Evolutionary conservation across 305 asterid genomes (phyloP), one percentile per base, ranked within the genome.

Genomic region (Fraxinus sp.): DNA sequence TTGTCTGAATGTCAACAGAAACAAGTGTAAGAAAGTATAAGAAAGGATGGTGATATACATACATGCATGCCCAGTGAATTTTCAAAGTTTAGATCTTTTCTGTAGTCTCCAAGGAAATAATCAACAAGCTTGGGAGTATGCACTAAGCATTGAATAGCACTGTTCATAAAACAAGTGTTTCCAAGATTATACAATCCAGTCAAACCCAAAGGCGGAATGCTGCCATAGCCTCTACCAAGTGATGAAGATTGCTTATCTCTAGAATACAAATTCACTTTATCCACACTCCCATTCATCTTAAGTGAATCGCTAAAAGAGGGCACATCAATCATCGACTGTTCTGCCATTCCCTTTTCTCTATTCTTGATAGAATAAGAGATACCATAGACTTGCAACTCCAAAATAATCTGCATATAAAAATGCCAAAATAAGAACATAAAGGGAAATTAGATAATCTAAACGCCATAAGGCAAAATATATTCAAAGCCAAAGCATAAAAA

Each of bases 101-200:
- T 89, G 89, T 89, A 93, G 87, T 93, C 89, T 55, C 92, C 91
- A 59, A 94, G 93, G 89, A 94, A 94, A 88, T 91, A 94, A 84
- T 93, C 93, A 46, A 90, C 95, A 70, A 94, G 90, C 89, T 91
- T 88, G 0, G 91, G 90, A 1, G 97, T 90, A 85, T 94, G 97
- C 74, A 78, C 97, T 85, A 94, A 81, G 88, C 98, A 94, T 86
- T 94, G 98, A 74, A 91, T 77, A 41, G 97, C 97, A 78, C 95
- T 91, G 89, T 94, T 94, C 97, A 94, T 91, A 78, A 87, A 94
- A 85, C 97, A 93, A 75, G 98, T 94, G 85, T 94, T 94, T 80
- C 97, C 95, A 55, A 93, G 90, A 88, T 94, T 94, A 71, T 66
- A 44, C 86, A 94, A 88, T 88, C 97, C 98, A 81, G 93, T 86